phyloP scores from a whole-genome alignment of 2,329 filamentous ascomycete species.

The Amylocarpus encephaloides region DNA sequence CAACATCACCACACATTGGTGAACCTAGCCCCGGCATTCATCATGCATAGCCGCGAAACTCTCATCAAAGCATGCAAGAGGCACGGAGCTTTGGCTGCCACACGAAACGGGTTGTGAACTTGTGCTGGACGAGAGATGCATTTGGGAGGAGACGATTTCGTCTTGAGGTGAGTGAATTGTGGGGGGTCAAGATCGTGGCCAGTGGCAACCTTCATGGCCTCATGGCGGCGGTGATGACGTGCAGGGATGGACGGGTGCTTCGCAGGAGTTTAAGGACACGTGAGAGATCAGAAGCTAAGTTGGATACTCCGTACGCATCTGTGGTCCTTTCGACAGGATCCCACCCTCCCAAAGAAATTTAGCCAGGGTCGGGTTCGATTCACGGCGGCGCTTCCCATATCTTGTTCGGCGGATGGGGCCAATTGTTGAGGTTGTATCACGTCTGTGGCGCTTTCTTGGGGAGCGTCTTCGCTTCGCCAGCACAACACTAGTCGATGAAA shows the following conservation, averaged over 20 bases:
- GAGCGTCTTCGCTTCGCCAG: no score
- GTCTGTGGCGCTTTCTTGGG: no score
- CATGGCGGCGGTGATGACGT: neutral
- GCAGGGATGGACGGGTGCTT: neutral
- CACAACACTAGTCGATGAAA: no score
- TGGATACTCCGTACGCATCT: no score
- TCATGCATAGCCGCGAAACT: conserved; percentile 2
- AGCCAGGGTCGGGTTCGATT: no score
- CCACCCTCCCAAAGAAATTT: no score
- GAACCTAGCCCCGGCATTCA: neutral
- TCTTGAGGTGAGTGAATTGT: neutral
- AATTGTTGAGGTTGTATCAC: no score
- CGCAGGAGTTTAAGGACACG: neutral
- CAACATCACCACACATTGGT: neutral
- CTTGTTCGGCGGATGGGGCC: no score
- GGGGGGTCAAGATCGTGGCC: neutral
- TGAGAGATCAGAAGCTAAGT: neutral
- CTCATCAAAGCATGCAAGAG: neutral
- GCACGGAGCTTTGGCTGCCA: conserved; percentile 7
- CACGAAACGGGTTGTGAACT: conserved; percentile 12
- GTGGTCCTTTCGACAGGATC: no score
- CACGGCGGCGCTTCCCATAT: no score
- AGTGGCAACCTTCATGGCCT: neutral
- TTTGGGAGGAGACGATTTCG: neutral
- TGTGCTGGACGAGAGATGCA: neutral